Conservation (phyloP, 305 asterid genomes). For the Nicotiana rustica region DNA sequence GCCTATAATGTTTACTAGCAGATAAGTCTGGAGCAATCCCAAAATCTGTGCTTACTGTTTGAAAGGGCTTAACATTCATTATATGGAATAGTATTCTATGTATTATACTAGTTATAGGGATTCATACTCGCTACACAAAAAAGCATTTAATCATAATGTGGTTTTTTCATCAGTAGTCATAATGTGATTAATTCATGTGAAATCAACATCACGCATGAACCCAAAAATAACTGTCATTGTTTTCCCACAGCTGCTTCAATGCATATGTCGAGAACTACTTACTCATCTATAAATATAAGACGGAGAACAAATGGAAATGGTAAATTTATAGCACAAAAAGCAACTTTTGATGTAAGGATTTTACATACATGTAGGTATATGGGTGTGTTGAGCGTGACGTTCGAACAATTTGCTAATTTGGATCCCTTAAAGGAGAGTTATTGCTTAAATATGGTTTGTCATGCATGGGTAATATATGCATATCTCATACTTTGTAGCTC, state of each 20-base stretch:
- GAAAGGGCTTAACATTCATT: too few species aligned
- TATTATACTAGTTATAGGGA: not conserved
- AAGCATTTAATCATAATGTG: not conserved
- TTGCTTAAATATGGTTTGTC: not conserved
- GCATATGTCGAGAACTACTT: not conserved
- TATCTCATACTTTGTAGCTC: not conserved
- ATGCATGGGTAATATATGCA: not conserved
- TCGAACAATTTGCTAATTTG: not conserved
- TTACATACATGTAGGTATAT: too few species aligned
- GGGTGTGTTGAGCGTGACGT: not conserved
- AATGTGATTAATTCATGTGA: not conserved
- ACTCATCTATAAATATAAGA: too few species aligned
- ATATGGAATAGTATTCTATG: too few species aligned
- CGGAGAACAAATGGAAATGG: too few species aligned
- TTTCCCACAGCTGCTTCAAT: not conserved
- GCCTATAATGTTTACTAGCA: not conserved
- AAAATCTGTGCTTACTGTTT: too few species aligned
- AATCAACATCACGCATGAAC: conserved; percentile 3
- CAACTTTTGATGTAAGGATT: too few species aligned
- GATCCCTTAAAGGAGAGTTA: not conserved
- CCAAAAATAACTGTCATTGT: not conserved
- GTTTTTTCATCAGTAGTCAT: too few species aligned
- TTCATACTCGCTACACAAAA: not conserved
- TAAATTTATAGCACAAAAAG: too few species aligned
- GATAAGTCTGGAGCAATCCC: too few species aligned